Base-by-base conservation (phyloP, 2,329 filamentous ascomycete species). In the Xylaria sp. region DNA sequence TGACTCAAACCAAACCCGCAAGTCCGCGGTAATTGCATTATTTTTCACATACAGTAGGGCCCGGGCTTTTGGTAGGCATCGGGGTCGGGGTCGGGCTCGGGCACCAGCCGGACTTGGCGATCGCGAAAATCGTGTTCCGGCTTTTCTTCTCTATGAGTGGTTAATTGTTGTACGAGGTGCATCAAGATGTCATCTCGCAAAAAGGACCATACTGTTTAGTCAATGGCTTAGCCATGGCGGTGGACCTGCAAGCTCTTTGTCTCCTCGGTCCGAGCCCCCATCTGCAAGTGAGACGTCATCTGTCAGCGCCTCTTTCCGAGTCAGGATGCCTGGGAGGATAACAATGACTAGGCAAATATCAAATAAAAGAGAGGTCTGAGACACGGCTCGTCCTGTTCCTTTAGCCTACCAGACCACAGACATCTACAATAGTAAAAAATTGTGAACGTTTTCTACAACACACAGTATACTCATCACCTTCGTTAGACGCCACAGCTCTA, bases 121-220 rank as follows among this genome's bases (percentile, higher is more conserved):
- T 63, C 43, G 9, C 37, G n/a, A 8, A 12, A 3, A 38, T 40
- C 9, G 9, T 19, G 14, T 45, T 28, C 33, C 25, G 33, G 28
- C 5, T 31, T n/a, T n/a, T 25, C 19, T 21, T 12, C 21, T 21
- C 25, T 56, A 25, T 62, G 50, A 65, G 40, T 65, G 63, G 63
- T 8, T 63, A 15, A 15, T 60, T 49, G 37, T 53, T 47, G 56
- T 63, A 63, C 63, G 63, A 65, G 55, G 51, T 49, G 63, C 60
- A 54, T 51, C 43, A n/a, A 9, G 14, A 47, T 31, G 23, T 31
- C 45, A 31, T 59, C 51, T 15, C 9, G 46, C 40, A 47, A 37
- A 31, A n/a, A 19, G 17, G 14, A 9, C 5, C 12, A 12, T 21
- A 19, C 42, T 40, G 9, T 3, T 19, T 42, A 38, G 28, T 23